Evolutionary conservation across 1,139 yeast genomes (phyloP).

Genomic region (Suhomyces anneliseae): DNA sequence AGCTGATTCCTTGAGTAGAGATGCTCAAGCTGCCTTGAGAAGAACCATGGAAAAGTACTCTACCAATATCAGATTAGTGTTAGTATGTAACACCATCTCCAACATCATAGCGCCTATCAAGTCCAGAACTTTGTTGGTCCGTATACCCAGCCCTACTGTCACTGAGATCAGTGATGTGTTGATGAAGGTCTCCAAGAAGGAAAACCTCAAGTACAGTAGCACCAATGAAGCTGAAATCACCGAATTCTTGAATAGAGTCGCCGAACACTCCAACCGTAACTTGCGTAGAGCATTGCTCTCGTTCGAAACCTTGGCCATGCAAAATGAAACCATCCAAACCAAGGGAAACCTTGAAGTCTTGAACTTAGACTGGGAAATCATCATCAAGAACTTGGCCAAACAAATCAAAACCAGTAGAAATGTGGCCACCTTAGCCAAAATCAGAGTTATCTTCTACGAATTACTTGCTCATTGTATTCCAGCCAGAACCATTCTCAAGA

Average conservation of each 20-base stretch:
- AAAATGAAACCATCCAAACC: conserved; percentile 52
- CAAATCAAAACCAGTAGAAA: conserved; percentile 60
- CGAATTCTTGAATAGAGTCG: conserved; percentile 51
- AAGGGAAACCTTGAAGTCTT: conserved; percentile 42
- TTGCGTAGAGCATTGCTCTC: conserved; percentile 75
- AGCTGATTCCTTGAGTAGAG: conserved; percentile 88
- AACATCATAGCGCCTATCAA: conserved; percentile 92
- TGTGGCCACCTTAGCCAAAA: conserved; percentile 70
- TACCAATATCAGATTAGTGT: conserved; percentile 75
- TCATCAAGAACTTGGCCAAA: conserved; percentile 63
- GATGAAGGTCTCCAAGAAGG: conserved; percentile 55
- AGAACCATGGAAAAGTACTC: conserved; percentile 98
- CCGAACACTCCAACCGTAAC: conserved; percentile 62
- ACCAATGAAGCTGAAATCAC: conserved; percentile 35
- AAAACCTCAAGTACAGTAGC: conserved; percentile 48
- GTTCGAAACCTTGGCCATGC: conserved; percentile 83
- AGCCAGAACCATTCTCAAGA: conserved; percentile 72
- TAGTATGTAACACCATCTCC: conserved; percentile 87
- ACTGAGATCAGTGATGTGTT: conserved; percentile 60
- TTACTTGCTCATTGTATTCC: conserved; percentile 92
- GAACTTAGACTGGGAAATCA: conserved; percentile 84
- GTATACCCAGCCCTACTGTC: conserved; percentile 79
- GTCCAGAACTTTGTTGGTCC: conserved; percentile 82
- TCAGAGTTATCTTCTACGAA: conserved; percentile 79
- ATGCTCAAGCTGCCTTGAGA: conserved; percentile 96